These are phyloP conservation scores for Borovskyia barvae DNA, from an alignment of 208 protist genomes.

Conservation along the genomic window DNA sequence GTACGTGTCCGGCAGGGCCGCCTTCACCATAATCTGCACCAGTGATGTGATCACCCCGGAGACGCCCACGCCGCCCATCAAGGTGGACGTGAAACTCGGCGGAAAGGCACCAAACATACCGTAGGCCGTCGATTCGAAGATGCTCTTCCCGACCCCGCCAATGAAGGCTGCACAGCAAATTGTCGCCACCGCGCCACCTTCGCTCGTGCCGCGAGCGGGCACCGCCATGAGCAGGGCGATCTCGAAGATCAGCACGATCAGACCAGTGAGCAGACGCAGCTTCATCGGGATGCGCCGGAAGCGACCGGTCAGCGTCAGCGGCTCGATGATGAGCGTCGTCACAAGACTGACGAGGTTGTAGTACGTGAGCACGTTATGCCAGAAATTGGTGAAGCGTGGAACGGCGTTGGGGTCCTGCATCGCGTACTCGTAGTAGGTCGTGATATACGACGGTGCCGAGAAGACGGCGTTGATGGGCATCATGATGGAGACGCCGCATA, in stretches of 20 bases:
- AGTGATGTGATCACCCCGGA: conserved; percentile 43
- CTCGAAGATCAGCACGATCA: conserved; percentile 48
- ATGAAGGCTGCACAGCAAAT: conserved; percentile 37
- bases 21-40: conserved; percentile 62
- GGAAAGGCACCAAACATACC: conserved; percentile 65
- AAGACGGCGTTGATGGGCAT: conserved; percentile 85
- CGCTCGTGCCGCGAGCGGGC: conserved; percentile 29
- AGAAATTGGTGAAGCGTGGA: conserved; percentile 41
- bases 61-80: conserved; percentile 65
- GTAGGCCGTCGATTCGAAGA: conserved; percentile 75
- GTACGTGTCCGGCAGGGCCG: conserved; percentile 29
- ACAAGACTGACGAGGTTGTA: conserved; percentile 54
- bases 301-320: conserved; percentile 40
- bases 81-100: conserved; percentile 38
- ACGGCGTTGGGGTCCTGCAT: conserved; percentile 25
- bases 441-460: conserved; percentile 72
- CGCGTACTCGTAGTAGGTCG: conserved; percentile 60
- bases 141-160: conserved; percentile 52
- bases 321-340: conserved; percentile 44
- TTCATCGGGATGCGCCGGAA: conserved; percentile 45
- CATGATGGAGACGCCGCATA: conserved; percentile 76
- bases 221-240: conserved; percentile 56
- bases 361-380: conserved; percentile 66
- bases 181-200: conserved; percentile 41
- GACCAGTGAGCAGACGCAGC: conserved; percentile 33